These are phyloP conservation scores for Phyllostachys edulis DNA, from an alignment of 176 grass and related monocot species.

Conservation along the genomic window DNA sequence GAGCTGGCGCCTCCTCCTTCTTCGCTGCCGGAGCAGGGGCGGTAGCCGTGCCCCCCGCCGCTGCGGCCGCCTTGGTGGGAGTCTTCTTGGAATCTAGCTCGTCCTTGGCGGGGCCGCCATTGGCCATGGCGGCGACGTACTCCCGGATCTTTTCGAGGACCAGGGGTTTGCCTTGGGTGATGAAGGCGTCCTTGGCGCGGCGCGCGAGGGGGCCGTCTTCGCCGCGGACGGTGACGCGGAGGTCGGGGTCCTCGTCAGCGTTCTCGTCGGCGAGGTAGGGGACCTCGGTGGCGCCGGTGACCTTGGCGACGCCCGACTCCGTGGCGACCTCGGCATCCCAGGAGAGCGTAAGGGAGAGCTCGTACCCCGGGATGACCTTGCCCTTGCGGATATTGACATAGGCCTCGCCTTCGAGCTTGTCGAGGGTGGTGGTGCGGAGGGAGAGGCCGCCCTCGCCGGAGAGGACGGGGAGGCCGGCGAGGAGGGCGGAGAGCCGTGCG, in stretches of 20 bases:
- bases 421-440: slow-evolving; percentile 65
- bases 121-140: slow-evolving; percentile 68
- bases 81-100: slow-evolving; percentile 75
- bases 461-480: slow-evolving; percentile 70
- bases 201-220: slow-evolving; percentile 70
- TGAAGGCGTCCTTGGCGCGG: slow-evolving; percentile 92
- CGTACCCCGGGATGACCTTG: slow-evolving; percentile 91
- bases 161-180: slow-evolving; percentile 65
- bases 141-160: slow-evolving; percentile 81
- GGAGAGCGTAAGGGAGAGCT: slow-evolving; percentile 73
- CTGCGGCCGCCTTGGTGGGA: background rate
- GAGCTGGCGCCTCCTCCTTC: slow-evolving; percentile 27
- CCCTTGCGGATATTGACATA: slow-evolving; percentile 99
- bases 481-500: slow-evolving; percentile 59
- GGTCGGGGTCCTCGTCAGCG: slow-evolving; percentile 84
- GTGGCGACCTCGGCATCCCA: slow-evolving; percentile 78
- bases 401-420: slow-evolving; percentile 92
- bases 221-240: slow-evolving; percentile 68
- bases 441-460: slow-evolving; percentile 75
- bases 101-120: slow-evolving; percentile 84
- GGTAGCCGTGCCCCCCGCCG: background rate
- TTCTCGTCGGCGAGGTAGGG: slow-evolving; percentile 98
- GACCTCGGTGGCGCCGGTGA: slow-evolving; percentile 70
- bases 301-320: slow-evolving; percentile 48
- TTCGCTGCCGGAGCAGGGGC: background rate